These are phyloP conservation scores for Candida tropicalis DNA, from an alignment of 1,139 yeast genomes.

Conservation along the genomic window DNA sequence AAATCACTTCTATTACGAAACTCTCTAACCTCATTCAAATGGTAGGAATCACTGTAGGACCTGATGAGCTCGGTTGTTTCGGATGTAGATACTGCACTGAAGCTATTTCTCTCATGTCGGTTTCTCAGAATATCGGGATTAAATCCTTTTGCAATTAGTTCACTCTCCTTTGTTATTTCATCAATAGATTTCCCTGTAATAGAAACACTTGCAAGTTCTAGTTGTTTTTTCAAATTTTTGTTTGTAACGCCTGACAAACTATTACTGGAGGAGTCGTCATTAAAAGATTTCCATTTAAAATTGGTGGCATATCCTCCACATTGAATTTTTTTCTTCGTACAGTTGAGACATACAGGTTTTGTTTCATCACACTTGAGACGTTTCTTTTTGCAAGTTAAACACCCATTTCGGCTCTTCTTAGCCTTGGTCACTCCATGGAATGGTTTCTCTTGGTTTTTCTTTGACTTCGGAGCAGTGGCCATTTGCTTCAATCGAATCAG, in stretches of 20 bases:
- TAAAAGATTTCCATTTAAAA: conserved; percentile 64
- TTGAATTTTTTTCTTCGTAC: conserved; percentile 71
- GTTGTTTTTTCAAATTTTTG: conserved; percentile 36
- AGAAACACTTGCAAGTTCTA: conserved; percentile 56
- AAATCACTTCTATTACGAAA: conserved; percentile 16
- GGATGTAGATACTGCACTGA: background rate
- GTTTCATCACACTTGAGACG: conserved; percentile 91
- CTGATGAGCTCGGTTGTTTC: background rate
- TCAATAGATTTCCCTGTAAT: conserved; percentile 54
- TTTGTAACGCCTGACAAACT: background rate
- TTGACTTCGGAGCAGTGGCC: background rate
- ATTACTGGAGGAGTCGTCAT: conserved; percentile 18
- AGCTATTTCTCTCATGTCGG: conserved; percentile 13
- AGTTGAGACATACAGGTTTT: conserved; percentile 78
- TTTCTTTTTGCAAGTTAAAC: conserved; percentile 83
- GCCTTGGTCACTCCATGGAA: conserved; percentile 1
- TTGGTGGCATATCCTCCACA: conserved; percentile 73
- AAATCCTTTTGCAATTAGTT: conserved; percentile 50
- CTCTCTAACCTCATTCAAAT: background rate
- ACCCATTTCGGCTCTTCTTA: conserved; percentile 73
- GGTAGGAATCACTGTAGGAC: conserved; percentile 2
- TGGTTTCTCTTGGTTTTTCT: background rate
- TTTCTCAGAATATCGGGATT: conserved; percentile 37
- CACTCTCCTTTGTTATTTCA: conserved; percentile 52
- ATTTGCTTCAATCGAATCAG: too few species aligned